phyloP scores from a whole-genome alignment of 2,329 filamentous ascomycete species.

The Ilyonectria destructans region DNA sequence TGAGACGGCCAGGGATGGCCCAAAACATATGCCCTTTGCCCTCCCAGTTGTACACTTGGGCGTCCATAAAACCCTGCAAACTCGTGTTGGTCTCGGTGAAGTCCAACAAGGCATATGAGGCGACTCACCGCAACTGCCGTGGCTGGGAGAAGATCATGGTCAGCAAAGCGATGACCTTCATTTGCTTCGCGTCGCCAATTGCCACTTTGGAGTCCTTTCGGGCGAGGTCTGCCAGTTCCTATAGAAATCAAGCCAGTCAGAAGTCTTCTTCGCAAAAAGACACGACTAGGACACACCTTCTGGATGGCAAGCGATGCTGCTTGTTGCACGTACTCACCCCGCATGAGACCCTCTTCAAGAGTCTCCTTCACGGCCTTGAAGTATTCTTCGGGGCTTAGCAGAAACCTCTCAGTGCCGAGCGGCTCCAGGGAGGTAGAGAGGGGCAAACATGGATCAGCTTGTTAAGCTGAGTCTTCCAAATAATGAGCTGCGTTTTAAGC shows the following conservation, averaged over 20 bases:
- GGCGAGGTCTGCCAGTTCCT: slow-evolving; percentile 25
- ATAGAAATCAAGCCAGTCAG: neutral
- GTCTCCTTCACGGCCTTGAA: slow-evolving; percentile 9
- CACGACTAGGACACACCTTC: slow-evolving; percentile 20
- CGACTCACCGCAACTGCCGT: slow-evolving; percentile 1
- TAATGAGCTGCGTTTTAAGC: neutral
- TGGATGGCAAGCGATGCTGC: slow-evolving; percentile 27
- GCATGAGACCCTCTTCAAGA: slow-evolving; percentile 15
- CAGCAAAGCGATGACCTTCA: slow-evolving; percentile 31
- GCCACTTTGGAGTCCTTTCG: slow-evolving; percentile 21
- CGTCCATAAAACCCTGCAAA: slow-evolving; percentile 27
- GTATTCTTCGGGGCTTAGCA: slow-evolving; percentile 23
- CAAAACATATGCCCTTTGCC: slow-evolving; percentile 26
- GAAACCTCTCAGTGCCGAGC: neutral
- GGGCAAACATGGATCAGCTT: neutral
- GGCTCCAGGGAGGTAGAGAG: neutral
- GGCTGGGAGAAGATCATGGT: slow-evolving; percentile 23
- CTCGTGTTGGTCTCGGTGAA: no score
- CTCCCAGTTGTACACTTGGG: slow-evolving; percentile 25
- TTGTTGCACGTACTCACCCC: slow-evolving; percentile 24
- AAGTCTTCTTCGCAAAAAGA: neutral
- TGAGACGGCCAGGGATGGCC: slow-evolving; percentile 24
- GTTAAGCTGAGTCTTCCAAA: neutral
- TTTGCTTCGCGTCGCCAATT: slow-evolving; percentile 27
- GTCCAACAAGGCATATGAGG: no score